Evolutionary conservation across 2,329 filamentous ascomycete species (phyloP).

Genomic region (Sclerotinia minor): DNA sequence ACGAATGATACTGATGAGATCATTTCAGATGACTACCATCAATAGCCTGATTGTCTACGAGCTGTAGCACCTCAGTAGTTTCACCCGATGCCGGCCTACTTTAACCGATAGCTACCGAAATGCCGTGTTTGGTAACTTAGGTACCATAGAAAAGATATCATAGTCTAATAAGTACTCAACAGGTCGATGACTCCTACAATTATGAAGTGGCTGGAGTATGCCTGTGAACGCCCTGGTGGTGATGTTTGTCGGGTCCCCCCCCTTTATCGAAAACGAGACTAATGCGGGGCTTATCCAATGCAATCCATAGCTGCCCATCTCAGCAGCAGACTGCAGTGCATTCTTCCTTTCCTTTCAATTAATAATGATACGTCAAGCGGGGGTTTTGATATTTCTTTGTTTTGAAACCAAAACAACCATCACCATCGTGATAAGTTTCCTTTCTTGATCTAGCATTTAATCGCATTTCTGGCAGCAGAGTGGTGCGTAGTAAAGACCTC

Average conservation of each 20-base stretch:
- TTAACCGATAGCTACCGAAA: background rate
- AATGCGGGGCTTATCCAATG: slow-evolving; percentile 18
- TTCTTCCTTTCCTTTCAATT: background rate
- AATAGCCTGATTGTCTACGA: slow-evolving; percentile 5
- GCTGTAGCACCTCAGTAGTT: background rate
- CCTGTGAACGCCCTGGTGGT: slow-evolving; percentile 4
- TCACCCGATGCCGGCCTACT: background rate
- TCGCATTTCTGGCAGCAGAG: background rate
- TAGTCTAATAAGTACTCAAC: background rate
- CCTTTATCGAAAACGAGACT: slow-evolving; percentile 3
- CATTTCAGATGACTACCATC: slow-evolving; percentile 12
- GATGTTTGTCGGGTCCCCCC: background rate
- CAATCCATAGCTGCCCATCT: background rate
- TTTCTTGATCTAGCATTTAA: background rate
- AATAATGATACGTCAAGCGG: slow-evolving; percentile 9
- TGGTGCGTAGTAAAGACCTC: background rate
- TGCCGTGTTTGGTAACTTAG: background rate
- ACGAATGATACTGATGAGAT: slow-evolving; percentile 18
- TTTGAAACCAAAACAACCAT: background rate
- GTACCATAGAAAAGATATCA: background rate
- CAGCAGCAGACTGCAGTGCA: background rate
- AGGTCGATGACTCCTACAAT: background rate
- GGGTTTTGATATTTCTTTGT: slow-evolving; percentile 1
- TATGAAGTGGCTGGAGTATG: background rate
- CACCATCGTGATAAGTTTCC: background rate